These are phyloP conservation scores for Phytophthora pseudosyringae DNA, from an alignment of 352 stramenopile genomes.

Conservation along the genomic window DNA sequence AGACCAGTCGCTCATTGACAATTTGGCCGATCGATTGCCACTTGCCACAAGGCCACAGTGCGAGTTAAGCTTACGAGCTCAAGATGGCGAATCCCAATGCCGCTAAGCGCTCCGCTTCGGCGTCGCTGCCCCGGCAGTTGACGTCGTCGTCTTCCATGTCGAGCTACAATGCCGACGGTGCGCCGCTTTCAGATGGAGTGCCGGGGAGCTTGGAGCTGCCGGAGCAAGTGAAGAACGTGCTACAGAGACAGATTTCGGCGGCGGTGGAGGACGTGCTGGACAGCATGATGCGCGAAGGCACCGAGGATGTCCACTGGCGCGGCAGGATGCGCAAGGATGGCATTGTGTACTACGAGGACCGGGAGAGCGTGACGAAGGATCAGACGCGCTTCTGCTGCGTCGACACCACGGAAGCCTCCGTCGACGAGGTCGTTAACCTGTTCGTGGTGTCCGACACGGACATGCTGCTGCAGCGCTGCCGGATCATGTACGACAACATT, in stretches of 20 bases:
- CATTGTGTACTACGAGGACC: conserved; percentile 49
- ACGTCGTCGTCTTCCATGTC: conserved; percentile 27
- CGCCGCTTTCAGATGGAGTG: conserved; percentile 7
- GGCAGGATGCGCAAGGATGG: conserved; percentile 43
- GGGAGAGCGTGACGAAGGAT: conserved; percentile 37
- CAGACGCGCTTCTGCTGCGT: conserved; percentile 53
- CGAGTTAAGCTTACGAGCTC: conserved; percentile 4
- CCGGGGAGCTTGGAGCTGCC: conserved; percentile 33
- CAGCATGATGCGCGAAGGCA: conserved; percentile 46
- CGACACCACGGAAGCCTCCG: conserved; percentile 32
- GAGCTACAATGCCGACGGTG: conserved; percentile 18
- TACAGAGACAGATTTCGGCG: conserved; percentile 36
- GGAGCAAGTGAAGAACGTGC: conserved; percentile 26
- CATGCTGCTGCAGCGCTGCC: conserved; percentile 43
- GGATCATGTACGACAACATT: conserved; percentile 53
- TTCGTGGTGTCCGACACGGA: conserved; percentile 48
- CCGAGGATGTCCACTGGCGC: conserved; percentile 35
- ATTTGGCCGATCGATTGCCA: conserved; percentile 16
- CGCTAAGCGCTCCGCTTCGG: conserved; percentile 19
- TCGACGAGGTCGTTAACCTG: conserved; percentile 45
- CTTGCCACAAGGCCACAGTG: background rate
- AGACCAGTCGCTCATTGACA: conserved; percentile 30
- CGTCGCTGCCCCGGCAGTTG: conserved; percentile 11
- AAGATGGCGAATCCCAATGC: conserved; percentile 20
- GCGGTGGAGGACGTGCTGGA: conserved; percentile 48